Evolutionary conservation across 345 rosid genomes (phyloP), one percentile per base, ranked within the genome.

Genomic region (Clarkia xantiana): DNA sequence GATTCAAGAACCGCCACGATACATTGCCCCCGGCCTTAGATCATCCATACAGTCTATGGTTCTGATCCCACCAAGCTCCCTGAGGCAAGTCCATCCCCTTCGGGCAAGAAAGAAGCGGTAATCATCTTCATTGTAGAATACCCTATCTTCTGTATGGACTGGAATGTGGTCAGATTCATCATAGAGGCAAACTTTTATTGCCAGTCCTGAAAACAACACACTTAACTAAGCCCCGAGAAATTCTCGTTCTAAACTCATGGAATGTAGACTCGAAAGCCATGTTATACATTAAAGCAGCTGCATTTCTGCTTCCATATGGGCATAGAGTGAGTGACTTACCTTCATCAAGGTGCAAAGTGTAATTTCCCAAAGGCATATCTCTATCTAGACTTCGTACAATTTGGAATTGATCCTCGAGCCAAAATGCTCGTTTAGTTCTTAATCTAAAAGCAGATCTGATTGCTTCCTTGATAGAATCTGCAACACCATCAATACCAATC

Each of bases 391-490:
- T 64, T 5, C 96, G 83, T 52, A 84, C 69, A 54, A 87, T 62
- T 63, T 80, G 94, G 47, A 82, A 90, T 71, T 93, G 96, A 69
- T 87, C 99, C 75, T 93, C 96, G 70, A 93, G 62, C 95, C 95
- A 93, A 71, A 93, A 93, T 29, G 96, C 96, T 11, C 96, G 81
- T 54, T 72, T 78, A 1, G 94, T 87, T 71, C 96, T 75, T 56
- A 91, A 62, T 52, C 99, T 69, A 59, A 93, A 87, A 59, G 95
- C 82, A 29, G 84, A 82, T 61, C 69, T 86, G 59, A 86, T 76
- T 12, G 94, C 82, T 56, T 86, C 93, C 71, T 78, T 86, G 64
- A 91, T 84, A 58, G 96, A 86, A 68, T 91, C 99, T 3, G 87
- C 43, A 3, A 72, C 62, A 49, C 94, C 95, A 67, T 91, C 98